Base-by-base conservation (phyloP, 192 early-diverging fungal genomes). In the Backusella tarrabulga region DNA sequence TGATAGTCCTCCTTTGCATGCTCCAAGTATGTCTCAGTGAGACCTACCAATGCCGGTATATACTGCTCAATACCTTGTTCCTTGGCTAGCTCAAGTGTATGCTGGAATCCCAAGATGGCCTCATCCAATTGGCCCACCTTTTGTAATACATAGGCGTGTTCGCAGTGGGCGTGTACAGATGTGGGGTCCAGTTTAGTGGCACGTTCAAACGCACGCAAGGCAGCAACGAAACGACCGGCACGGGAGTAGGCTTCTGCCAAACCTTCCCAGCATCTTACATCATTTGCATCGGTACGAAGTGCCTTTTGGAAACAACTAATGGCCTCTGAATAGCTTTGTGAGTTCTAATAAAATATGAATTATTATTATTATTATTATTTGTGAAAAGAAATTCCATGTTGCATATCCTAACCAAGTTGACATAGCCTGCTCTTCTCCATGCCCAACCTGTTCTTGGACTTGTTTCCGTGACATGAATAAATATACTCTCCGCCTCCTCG, bases 291-390 rank as follows among this genome's bases (percentile, higher is more conserved):
- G 0, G 91, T 85, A n/a, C 94, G 88, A 52, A 99, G 80, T 0
- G 94, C 90, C 36, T 86, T 92, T 83, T 97, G 97, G 76, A 99
- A 96, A 5, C 89, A 85, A 19, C 78, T 74, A 34, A 92, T 91
- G 2, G 93, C 91, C 1, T 87, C 86, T 6, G 84, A 76, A 79
- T 85, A 84, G 42, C 77, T 78, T n/a, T 72, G 76, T 56, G 56
- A 78, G 72, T 34, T 81, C 86, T 83, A 71, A 32, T 32, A 81
- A 23, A 44, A 29, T 74, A 36, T 26, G 32, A 32, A 32, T 32
- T 32, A 32, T 32, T 32, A 32, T 32, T 32, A 32, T 32, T 32
- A 32, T 32, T 32, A 32, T 32, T 32, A 32, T 32, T 32, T 32
- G 1, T 32, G 32, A 3, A 32, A 32, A 32, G 32, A 32, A 32